Conservation (phyloP, 345 rosid genomes). For the Leavenworthia alabamica region DNA sequence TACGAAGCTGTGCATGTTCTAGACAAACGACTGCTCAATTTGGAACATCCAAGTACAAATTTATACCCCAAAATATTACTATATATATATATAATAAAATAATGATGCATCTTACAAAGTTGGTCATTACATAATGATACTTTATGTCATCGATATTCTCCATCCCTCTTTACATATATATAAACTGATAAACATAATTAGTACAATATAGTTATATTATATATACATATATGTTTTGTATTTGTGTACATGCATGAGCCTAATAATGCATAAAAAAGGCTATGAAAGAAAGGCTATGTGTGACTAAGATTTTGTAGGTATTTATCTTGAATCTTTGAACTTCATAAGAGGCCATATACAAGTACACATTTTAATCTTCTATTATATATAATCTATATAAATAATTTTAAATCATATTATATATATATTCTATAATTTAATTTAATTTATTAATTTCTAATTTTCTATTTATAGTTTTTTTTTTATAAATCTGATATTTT, state of each 20-base stretch:
- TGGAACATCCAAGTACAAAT: constrained; percentile 32
- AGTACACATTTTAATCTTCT: constrained; percentile 7
- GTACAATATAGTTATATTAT: constrained; percentile 2
- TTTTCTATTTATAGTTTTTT: background rate
- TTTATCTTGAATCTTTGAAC: constrained; percentile 24
- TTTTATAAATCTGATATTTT: too few species aligned
- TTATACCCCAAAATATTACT: constrained; percentile 21
- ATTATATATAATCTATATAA: background rate
- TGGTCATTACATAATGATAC: constrained; percentile 28
- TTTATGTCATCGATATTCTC: constrained; percentile 30
- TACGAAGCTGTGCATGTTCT: constrained; percentile 27
- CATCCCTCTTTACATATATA: constrained; percentile 15
- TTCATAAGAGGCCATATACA: constrained; percentile 7
- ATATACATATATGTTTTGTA: background rate
- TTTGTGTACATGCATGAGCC: constrained; percentile 6
- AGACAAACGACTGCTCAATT: constrained; percentile 28
- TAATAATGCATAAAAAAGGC: constrained; percentile 27
- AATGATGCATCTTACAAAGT: constrained; percentile 27
- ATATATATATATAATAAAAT: constrained; percentile 16
- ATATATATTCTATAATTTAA: background rate
- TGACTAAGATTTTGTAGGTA: constrained; percentile 29
- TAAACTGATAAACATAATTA: constrained; percentile 13
- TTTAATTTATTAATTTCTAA: background rate
- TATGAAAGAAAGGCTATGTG: constrained; percentile 32
- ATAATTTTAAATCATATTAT: background rate